Conservation (phyloP, 345 rosid genomes). For the Laguncularia racemosa region DNA sequence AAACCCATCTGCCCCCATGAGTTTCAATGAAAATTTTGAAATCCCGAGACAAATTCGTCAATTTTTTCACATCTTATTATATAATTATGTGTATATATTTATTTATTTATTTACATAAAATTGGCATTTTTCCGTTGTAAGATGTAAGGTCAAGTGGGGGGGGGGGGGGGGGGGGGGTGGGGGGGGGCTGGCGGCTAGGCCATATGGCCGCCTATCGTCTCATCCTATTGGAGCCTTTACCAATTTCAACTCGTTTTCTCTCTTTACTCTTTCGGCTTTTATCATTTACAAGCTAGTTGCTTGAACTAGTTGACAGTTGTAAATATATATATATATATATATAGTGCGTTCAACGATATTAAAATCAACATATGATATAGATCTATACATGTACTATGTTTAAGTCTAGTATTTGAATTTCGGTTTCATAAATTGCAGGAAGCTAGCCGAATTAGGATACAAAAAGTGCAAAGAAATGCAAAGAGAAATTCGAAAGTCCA, state of each 20-base stretch:
- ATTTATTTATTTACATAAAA: background rate
- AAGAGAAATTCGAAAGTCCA: slow-evolving; percentile 93
- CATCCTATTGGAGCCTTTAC: background rate
- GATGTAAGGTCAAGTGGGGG: no score
- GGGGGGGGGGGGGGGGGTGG: no score
- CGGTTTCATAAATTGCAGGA: slow-evolving; percentile 29
- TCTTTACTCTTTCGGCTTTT: background rate
- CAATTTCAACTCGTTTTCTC: slow-evolving; percentile 5
- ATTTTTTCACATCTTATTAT: background rate
- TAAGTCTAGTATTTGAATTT: background rate
- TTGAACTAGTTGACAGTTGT: background rate
- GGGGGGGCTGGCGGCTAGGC: no score
- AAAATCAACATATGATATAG: no score
- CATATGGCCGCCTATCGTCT: no score
- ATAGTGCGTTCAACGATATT: no score
- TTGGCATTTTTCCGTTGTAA: no score
- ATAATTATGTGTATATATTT: no score
- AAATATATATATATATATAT: no score
- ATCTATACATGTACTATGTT: no score
- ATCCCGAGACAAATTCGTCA: slow-evolving; percentile 42
- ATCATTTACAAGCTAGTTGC: slow-evolving; percentile 2
- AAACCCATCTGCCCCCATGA: slow-evolving; percentile 12
- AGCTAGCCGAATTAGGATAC: slow-evolving; percentile 73
- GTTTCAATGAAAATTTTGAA: slow-evolving; percentile 35
- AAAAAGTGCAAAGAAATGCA: slow-evolving; percentile 77